Percentiles rank a stretch among this genome's conserved stretches.
phyloP scores from a whole-genome alignment of 1,284 basidiomycete genomes.

The Malassezia sympodialis region DNA sequence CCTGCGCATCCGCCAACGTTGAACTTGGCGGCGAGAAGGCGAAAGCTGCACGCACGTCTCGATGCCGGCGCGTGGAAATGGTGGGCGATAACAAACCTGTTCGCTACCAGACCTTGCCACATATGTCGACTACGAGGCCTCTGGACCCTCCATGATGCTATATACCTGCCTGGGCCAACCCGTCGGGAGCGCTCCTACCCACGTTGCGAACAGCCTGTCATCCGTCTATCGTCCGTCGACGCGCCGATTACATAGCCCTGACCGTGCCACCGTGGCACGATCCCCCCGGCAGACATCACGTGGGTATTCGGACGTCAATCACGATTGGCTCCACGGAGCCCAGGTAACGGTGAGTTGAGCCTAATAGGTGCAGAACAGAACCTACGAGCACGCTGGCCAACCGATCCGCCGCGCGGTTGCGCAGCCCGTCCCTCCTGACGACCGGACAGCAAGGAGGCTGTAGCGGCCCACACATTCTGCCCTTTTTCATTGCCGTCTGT shows the following conservation, averaged over 20 bases:
- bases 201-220: background rate
- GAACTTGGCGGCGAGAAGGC: background rate
- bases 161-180: background rate
- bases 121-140: background rate
- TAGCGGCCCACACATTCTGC: background rate
- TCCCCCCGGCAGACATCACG: background rate
- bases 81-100: conserved; percentile 2
- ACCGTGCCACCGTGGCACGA: conserved; percentile 7
- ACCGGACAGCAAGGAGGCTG: background rate
- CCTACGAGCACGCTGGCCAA: background rate
- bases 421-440: conserved; percentile 8
- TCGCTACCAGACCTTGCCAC: background rate
- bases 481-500: background rate
- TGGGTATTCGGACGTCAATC: background rate
- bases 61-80: conserved; percentile 9
- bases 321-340: background rate
- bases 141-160: background rate
- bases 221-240: background rate
- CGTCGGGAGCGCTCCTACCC: background rate
- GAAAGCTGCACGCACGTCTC: conserved; percentile 4
- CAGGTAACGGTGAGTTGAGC: background rate
- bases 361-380: background rate
- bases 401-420: background rate
- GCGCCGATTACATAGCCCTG: background rate
- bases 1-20: conserved; percentile 1